Percentiles rank a stretch among this genome's conserved stretches.
Conservation (phyloP, 2,329 filamentous ascomycete species). For the Aspergillus texensis region DNA sequence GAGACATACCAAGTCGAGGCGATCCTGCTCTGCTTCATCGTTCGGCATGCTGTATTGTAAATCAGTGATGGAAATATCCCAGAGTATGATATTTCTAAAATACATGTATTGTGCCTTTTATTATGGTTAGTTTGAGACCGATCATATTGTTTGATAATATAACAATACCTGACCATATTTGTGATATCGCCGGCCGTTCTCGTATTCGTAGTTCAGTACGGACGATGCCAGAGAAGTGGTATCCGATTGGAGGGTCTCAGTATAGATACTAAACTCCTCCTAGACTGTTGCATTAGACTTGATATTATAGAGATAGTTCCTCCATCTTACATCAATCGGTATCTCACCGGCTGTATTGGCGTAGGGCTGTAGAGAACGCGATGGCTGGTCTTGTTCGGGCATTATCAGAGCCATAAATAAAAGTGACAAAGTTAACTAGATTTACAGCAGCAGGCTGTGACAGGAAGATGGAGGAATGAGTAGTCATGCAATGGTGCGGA, state of each 20-base stretch:
- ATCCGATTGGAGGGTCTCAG: not conserved
- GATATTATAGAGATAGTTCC: not conserved
- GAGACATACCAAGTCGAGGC: not conserved
- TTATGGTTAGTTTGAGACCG: not conserved
- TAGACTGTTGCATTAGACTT: not conserved
- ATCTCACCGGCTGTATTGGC: not conserved
- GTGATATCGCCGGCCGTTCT: not conserved
- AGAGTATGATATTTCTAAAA: not conserved
- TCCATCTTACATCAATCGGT: not conserved
- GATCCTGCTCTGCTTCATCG: not conserved
- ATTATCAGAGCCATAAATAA: not conserved
- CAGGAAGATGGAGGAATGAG: not conserved
- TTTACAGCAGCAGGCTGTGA: not conserved
- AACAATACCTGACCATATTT: not conserved
- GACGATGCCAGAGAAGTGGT: not conserved
- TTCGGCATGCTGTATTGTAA: not conserved
- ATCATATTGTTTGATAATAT: constrained; percentile 6
- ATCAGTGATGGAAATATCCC: not conserved
- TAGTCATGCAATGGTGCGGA: not conserved
- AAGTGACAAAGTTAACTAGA: too few relatives aligned
- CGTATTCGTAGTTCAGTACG: not conserved
- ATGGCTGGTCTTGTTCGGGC: not conserved
- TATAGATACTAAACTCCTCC: not conserved
- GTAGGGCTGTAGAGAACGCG: not conserved
- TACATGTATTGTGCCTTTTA: not conserved